A percentile compares a stretch with the other conserved stretches of the same genome.
Conservation (phyloP, 805 yeast genomes). For the Wickerhamomyces tratensis region DNA sequence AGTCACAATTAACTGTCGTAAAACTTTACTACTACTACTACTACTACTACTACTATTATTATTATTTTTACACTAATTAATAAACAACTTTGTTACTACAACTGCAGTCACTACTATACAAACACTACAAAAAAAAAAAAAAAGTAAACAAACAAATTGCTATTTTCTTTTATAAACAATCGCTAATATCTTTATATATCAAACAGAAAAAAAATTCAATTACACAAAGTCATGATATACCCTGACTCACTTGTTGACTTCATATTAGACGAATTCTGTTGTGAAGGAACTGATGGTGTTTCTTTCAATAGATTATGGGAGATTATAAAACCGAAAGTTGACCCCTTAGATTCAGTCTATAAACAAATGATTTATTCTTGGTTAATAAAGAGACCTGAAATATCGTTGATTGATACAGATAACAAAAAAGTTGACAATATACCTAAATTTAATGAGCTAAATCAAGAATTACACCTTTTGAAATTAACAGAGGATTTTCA, state of each 20-base stretch:
- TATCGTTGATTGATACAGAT: conserved; percentile 5
- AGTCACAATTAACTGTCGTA: too few species aligned
- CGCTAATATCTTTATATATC: too few species aligned
- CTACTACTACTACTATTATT: too few species aligned
- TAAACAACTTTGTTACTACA: too few species aligned
- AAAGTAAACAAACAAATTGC: too few species aligned
- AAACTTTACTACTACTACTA: too few species aligned
- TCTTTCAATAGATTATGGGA: conserved; percentile 24
- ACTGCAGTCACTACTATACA: too few species aligned
- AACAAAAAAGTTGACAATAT: neutral
- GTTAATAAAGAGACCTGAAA: conserved; percentile 18
- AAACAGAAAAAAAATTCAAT: too few species aligned
- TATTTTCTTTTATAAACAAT: too few species aligned
- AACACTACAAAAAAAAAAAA: too few species aligned
- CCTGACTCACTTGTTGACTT: conserved; percentile 27
- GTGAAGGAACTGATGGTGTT: conserved; percentile 24
- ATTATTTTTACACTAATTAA: too few species aligned
- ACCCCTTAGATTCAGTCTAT: conserved; percentile 19
- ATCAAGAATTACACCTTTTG: conserved; percentile 10
- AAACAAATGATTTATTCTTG: conserved; percentile 27
- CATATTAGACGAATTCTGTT: conserved; percentile 25
- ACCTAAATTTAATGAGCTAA: conserved; percentile 4
- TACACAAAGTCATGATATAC: too few species aligned
- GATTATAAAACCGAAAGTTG: conserved; percentile 10
- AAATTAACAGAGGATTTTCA: conserved; percentile 44